Evolutionary conservation across 129 eudicot species (phyloP), one percentile per base, ranked within the genome.

Genomic region (Chrysanthemum seticuspe): DNA sequence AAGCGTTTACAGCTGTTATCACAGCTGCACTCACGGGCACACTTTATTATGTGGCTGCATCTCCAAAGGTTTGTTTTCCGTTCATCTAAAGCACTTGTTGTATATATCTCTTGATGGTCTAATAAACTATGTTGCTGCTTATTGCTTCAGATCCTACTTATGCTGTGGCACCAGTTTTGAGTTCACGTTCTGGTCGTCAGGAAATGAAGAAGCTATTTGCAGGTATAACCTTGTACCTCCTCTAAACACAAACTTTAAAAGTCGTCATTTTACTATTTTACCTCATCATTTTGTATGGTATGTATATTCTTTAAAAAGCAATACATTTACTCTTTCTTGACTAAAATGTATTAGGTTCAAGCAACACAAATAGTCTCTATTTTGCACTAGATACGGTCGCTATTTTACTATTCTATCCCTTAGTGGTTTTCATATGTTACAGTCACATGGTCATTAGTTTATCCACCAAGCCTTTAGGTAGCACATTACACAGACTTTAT

Each of bases 1-100:
- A 23, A 23, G 25, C 25, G 25, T 23, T 23, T 23, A 23, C 98
- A 36, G 97, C 97, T 13, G 98, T 90, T 19, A 83, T 88, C 68
- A 94, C 96, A 57, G 97, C 98, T 74, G 93, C 93, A 67, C 93
- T 94, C 59, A 94, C 98, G 1, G 97, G 98, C 31, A 87, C 97
- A 0, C 87, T 94, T 3, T 94, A 94, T 76, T 94, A 86, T 50
- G 81, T 94, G 66, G 97, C 97, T 62, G 98, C 98, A 65, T 87
- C 98, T 36, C 98, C 98, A 18, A 90, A 94, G 98, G 25, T 94
- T 59, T 0, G 11, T 47, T 10, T 47, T 58, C 9, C 45, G 14
- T 13, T 0, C 62, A 51, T 66, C 66, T 34, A 4, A 6, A 15
- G 13, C 48, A 67, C 27, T 53, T 31, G 6, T 34, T 45, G 25